phyloP scores from a whole-genome alignment of 2,329 filamentous ascomycete species.

The Pseudovirgaria hyperparasitica region DNA sequence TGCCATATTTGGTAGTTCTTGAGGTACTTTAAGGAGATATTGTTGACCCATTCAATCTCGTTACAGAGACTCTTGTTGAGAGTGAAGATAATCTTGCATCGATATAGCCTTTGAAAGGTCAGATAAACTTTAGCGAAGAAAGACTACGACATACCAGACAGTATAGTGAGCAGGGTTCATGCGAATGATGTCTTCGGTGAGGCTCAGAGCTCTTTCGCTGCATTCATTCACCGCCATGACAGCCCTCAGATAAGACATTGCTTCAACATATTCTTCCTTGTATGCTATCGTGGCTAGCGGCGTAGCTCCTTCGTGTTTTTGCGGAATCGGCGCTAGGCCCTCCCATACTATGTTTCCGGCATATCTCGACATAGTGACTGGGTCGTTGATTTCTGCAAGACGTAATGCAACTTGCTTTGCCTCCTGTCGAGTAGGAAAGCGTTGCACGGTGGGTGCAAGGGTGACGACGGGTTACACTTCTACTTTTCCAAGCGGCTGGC shows the following conservation, averaged over 20 bases:
- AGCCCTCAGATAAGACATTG: constrained; percentile 84
- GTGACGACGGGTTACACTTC: no score
- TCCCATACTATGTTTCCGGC: constrained; percentile 65
- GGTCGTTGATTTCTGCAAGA: no score
- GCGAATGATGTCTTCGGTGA: constrained; percentile 81
- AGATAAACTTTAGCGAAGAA: not conserved
- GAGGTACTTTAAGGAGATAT: constrained; percentile 66
- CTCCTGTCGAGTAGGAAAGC: no score
- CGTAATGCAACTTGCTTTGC: no score
- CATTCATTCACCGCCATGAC: constrained; percentile 83
- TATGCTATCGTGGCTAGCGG: constrained; percentile 92
- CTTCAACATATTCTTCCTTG: constrained; percentile 77
- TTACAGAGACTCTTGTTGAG: constrained; percentile 51
- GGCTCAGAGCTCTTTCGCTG: constrained; percentile 60
- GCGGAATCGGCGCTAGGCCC: constrained; percentile 69
- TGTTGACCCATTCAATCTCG: constrained; percentile 79
- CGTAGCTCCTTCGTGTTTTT: constrained; percentile 61
- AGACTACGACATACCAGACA: constrained; percentile 52
- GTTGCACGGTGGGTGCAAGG: no score
- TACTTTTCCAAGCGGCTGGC: no score
- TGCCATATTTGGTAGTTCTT: constrained; percentile 99
- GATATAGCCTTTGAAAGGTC: constrained; percentile 57
- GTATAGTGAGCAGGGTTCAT: constrained; percentile 98
- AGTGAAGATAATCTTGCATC: constrained; percentile 62
- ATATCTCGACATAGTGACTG: constrained; percentile 37